Percentiles rank a stretch among this genome's conserved stretches.
Evolutionary conservation across 2,329 filamentous ascomycete species (phyloP).

Genomic region (Trichoderma semiorbis): DNA sequence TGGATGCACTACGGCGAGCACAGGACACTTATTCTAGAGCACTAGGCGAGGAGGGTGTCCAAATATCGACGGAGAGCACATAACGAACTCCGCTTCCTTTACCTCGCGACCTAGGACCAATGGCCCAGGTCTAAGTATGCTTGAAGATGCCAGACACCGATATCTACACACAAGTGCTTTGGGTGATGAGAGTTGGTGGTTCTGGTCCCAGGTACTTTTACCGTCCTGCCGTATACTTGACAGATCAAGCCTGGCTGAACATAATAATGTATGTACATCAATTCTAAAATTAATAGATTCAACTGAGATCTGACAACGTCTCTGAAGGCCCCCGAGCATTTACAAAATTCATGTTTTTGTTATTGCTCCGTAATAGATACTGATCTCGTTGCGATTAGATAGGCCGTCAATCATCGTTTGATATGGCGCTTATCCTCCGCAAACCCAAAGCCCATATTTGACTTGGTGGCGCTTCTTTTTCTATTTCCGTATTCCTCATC

Average conservation of each 20-base stretch:
- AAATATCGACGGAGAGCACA: slow-evolving; percentile 42
- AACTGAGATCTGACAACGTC: background rate
- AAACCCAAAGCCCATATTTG: slow-evolving; percentile 58
- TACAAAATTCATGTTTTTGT: background rate
- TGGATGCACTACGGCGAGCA: slow-evolving; percentile 67
- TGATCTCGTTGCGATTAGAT: background rate
- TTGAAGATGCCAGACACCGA: background rate
- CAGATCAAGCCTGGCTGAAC: background rate
- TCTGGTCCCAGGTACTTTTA: background rate
- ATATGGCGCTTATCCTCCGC: slow-evolving; percentile 32
- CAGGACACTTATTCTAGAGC: slow-evolving; percentile 68
- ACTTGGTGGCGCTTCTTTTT: slow-evolving; percentile 58
- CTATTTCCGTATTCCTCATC: slow-evolving; percentile 92
- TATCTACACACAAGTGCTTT: background rate
- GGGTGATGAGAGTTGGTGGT: background rate
- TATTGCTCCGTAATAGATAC: background rate
- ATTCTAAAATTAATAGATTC: background rate
- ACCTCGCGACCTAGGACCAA: background rate
- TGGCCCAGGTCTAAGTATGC: background rate
- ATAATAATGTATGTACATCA: background rate
- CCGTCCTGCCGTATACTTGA: background rate
- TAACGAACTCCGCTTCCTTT: background rate
- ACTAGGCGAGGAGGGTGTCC: slow-evolving; percentile 59
- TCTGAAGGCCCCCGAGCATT: background rate
- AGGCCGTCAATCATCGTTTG: background rate